Evolutionary conservation across 768 basidiomycete species (phyloP).

Genomic region (Coprinopsis strossmayeri): DNA sequence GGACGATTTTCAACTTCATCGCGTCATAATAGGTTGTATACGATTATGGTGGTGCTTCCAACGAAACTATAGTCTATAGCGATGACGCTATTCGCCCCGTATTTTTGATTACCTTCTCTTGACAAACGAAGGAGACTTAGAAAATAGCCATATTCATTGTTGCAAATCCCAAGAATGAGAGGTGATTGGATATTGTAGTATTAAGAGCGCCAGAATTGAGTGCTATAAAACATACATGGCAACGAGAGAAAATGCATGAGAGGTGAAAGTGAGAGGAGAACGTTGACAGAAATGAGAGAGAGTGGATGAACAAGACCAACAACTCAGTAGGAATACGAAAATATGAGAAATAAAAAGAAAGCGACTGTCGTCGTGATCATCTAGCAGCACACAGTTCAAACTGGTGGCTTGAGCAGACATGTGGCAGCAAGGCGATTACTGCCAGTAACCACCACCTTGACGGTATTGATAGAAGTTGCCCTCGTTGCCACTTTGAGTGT

Average conservation of each 20-base stretch:
- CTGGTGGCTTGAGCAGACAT: no score
- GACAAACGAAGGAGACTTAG: no score
- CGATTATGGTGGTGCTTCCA: not conserved
- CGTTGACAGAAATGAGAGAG: slow-evolving; percentile 10
- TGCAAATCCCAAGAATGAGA: no score
- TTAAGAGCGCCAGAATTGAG: slow-evolving; percentile 1
- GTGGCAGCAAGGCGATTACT: slow-evolving; percentile 26
- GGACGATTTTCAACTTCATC: no score
- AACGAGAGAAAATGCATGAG: not conserved
- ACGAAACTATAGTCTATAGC: slow-evolving; percentile 9
- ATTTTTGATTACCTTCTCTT: slow-evolving; percentile 4
- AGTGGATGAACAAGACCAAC: slow-evolving; percentile 2
- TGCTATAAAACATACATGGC: slow-evolving; percentile 7
- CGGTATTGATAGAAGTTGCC: slow-evolving; percentile 70
- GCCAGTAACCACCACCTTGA: slow-evolving; percentile 56
- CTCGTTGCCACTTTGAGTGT: slow-evolving; percentile 60
- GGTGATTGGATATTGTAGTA: not conserved
- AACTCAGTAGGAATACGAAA: not conserved
- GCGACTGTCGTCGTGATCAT: no score
- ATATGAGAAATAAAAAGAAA: not conserved
- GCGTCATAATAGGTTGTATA: slow-evolving; percentile 2
- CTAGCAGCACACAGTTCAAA: no score
- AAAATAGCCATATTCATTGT: no score
- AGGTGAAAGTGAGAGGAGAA: slow-evolving; percentile 8
- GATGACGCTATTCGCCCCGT: slow-evolving; percentile 9